phyloP scores from a whole-genome alignment of 2,329 filamentous ascomycete genomes.

The Metarhizium album region DNA sequence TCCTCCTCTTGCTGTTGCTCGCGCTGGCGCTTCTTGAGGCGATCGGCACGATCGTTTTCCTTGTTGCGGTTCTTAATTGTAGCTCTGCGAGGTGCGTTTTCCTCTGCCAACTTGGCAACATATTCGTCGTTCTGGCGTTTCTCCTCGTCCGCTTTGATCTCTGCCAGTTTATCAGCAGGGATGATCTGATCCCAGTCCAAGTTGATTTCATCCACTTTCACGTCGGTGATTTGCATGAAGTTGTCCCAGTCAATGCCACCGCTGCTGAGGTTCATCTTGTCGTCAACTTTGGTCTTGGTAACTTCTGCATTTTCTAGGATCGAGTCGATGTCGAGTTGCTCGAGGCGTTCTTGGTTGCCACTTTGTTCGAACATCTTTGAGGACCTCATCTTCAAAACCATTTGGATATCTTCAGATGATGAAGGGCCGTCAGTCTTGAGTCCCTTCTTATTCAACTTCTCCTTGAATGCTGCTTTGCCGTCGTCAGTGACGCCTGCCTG shows the following conservation, averaged over 20 bases:
- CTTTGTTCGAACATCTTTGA: conserved; percentile 99
- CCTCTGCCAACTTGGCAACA: conserved; percentile 69
- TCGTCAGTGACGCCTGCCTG: conserved; percentile 95
- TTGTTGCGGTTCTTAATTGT: conserved; percentile 46
- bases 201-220: conserved; percentile 72
- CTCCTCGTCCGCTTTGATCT: conserved; percentile 82
- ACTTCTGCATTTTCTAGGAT: conserved; percentile 95
- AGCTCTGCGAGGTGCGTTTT: conserved; percentile 72
- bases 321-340: conserved; percentile 94
- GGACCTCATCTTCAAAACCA: conserved; percentile 93
- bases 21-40: conserved; percentile 55
- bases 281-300: conserved; percentile 89
- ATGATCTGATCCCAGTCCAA: conserved; percentile 99
- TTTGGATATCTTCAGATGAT: conserved; percentile 88
- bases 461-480: conserved; percentile 66
- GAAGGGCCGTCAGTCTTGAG: conserved; percentile 68
- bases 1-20: conserved; percentile 59
- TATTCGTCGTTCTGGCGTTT: conserved; percentile 74
- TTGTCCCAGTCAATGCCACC: conserved; percentile 80
- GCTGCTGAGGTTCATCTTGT: conserved; percentile 83
- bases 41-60: conserved; percentile 53
- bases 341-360: conserved; percentile 89
- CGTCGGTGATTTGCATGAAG: conserved; percentile 95
- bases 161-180: conserved; percentile 81
- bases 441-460: conserved; percentile 70